A percentile compares a stretch with the other conserved stretches of the same genome.
Evolutionary conservation across 768 basidiomycete species (phyloP).

Genomic region (Tylopilus subfusipes): DNA sequence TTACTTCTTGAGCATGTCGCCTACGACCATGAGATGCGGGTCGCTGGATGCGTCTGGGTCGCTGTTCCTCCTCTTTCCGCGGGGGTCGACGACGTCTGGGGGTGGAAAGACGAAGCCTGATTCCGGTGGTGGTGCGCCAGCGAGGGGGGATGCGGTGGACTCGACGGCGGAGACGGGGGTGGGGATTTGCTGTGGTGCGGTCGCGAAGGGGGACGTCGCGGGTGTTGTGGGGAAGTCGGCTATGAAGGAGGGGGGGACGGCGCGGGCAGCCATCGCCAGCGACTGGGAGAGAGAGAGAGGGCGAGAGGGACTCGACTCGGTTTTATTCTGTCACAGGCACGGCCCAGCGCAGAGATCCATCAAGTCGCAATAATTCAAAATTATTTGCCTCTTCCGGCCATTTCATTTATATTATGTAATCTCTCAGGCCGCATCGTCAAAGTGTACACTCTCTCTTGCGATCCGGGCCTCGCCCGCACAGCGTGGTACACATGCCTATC

Average conservation of each 20-base stretch:
- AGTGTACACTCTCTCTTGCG: background rate
- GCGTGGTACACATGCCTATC: background rate
- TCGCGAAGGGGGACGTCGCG: conserved; percentile 3
- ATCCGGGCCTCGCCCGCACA: conserved; percentile 29
- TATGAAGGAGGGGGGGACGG: conserved; percentile 16
- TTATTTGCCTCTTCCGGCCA: conserved; percentile 6
- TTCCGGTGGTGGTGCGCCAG: conserved; percentile 8
- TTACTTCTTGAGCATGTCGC: conserved; percentile 54
- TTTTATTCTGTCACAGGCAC: conserved; percentile 39
- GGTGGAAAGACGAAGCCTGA: conserved; percentile 25
- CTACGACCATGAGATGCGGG: conserved; percentile 48
- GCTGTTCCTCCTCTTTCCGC: conserved; percentile 10
- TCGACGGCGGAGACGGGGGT: conserved; percentile 17
- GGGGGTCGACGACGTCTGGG: conserved; percentile 22
- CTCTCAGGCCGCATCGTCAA: background rate
- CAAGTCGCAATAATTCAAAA: conserved; percentile 27
- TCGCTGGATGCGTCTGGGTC: conserved; percentile 37
- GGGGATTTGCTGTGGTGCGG: background rate
- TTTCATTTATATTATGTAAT: conserved; percentile 26
- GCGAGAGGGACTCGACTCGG: conserved; percentile 20
- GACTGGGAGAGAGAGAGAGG: background rate
- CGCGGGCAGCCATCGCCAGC: background rate
- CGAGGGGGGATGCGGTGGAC: conserved; percentile 20
- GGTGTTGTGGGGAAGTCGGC: conserved; percentile 38
- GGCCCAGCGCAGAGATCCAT: conserved; percentile 11